Evolutionary conservation across 2,329 filamentous ascomycete genomes (phyloP).

Genomic region (Aciculosporium take): DNA sequence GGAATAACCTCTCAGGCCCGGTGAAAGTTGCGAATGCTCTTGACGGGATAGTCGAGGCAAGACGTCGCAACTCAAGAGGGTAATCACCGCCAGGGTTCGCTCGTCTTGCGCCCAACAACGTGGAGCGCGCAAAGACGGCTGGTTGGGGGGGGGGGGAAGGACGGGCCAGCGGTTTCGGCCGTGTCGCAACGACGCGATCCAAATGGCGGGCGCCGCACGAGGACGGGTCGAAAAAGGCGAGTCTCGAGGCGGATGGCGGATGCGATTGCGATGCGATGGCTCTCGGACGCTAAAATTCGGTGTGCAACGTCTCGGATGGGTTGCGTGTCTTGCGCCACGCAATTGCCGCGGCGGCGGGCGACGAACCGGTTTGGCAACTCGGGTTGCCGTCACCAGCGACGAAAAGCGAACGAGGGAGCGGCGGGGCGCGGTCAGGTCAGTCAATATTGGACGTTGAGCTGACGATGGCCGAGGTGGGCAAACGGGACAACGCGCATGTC

Average conservation of each 20-base stretch:
- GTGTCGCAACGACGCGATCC: conserved; percentile 1
- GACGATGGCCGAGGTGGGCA: neutral
- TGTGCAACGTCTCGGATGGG: neutral
- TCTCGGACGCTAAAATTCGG: conserved; percentile 7
- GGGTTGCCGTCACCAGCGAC: conserved; percentile 1
- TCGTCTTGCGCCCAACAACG: conserved; percentile 14
- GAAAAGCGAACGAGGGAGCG: neutral
- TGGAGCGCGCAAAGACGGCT: conserved; percentile 7
- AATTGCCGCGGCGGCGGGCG: conserved; percentile 8
- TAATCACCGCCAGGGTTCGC: conserved; percentile 42
- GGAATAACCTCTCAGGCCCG: conserved; percentile 36
- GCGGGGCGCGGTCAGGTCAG: no score
- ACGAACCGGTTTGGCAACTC: conserved; percentile 6
- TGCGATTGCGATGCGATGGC: neutral
- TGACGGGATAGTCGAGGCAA: conserved; percentile 41
- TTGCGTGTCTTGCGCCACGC: conserved; percentile 21
- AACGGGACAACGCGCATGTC: conserved; percentile 1
- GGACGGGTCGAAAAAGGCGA: neutral
- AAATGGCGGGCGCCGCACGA: neutral
- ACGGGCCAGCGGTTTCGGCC: neutral
- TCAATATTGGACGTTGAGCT: no score
- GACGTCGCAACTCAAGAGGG: conserved; percentile 36
- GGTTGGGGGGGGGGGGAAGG: neutral
- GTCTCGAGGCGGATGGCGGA: conserved; percentile 2
- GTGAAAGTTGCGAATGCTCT: conserved; percentile 43